Conservation (phyloP, 2,329 filamentous ascomycete genomes). For the Dothideomycetes sp. region DNA sequence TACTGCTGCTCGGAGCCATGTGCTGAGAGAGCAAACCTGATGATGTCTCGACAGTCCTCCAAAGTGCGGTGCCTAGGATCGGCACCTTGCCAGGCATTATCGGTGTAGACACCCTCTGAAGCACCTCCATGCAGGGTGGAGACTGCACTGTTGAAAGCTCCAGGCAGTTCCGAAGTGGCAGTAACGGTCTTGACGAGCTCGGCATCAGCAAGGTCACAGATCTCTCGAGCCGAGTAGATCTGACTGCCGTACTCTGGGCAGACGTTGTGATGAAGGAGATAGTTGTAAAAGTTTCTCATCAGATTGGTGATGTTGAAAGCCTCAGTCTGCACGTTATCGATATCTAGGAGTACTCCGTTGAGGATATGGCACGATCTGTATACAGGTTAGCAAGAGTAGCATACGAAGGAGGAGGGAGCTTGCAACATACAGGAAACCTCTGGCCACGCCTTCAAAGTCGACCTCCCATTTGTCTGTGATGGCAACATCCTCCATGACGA, state of each 20-base stretch:
- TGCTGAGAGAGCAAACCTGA: slow-evolving; percentile 42
- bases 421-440: slow-evolving; percentile 62
- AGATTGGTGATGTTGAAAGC: slow-evolving; percentile 46
- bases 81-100: slow-evolving; percentile 33
- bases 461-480: slow-evolving; percentile 55
- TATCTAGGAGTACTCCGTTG: slow-evolving; percentile 1
- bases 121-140: slow-evolving; percentile 57
- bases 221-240: slow-evolving; percentile 53
- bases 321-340: not conserved
- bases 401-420: slow-evolving; percentile 15
- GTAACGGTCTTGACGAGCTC: slow-evolving; percentile 56
- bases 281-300: slow-evolving; percentile 79
- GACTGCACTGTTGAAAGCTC: slow-evolving; percentile 67
- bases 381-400: not conserved
- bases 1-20: slow-evolving; percentile 30
- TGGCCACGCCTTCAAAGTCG: slow-evolving; percentile 69
- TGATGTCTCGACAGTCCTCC: slow-evolving; percentile 40
- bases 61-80: slow-evolving; percentile 31
- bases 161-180: slow-evolving; percentile 52
- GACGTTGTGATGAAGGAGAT: slow-evolving; percentile 73
- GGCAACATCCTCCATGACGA: slow-evolving; percentile 40
- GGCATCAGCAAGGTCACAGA: slow-evolving; percentile 57
- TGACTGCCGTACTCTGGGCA: slow-evolving; percentile 70
- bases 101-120: slow-evolving; percentile 35
- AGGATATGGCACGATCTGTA: slow-evolving; percentile 6